A percentile compares a stretch with the other conserved stretches of the same genome.
phyloP scores from a whole-genome alignment of 768 basidiomycete genomes.

The Paxillus ammoniavirescens region DNA sequence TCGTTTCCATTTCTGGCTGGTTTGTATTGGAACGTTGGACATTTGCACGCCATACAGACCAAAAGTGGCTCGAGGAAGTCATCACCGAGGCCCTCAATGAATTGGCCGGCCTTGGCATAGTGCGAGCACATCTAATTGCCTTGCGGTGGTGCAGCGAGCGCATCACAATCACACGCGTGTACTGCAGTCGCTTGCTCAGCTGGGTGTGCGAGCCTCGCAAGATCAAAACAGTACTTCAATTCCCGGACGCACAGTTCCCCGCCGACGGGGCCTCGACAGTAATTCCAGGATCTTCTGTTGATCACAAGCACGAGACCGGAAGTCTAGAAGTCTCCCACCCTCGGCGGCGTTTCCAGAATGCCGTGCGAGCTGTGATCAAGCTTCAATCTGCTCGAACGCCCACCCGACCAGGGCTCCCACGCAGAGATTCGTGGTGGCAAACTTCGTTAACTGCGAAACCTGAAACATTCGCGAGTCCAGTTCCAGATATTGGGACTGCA shows the following conservation, averaged over 20 bases:
- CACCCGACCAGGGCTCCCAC: conserved; percentile 22
- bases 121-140: conserved; percentile 22
- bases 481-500: conserved; percentile 13
- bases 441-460: conserved; percentile 2
- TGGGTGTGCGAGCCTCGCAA: conserved; percentile 10
- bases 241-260: neutral
- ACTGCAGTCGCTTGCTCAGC: conserved; percentile 9
- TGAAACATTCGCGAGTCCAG: conserved; percentile 12
- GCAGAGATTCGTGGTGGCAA: conserved; percentile 28
- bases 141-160: conserved; percentile 23
- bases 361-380: conserved; percentile 44
- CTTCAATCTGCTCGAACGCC: conserved; percentile 28
- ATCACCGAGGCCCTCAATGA: conserved; percentile 23
- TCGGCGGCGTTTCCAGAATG: conserved; percentile 36
- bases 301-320: conserved; percentile 6
- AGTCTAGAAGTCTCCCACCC: conserved; percentile 22
- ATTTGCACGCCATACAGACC: conserved; percentile 42
- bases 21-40: conserved; percentile 49
- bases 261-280: conserved; percentile 3
- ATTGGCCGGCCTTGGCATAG: conserved; percentile 18
- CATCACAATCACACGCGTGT: conserved; percentile 6
- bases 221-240: neutral
- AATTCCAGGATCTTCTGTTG: neutral
- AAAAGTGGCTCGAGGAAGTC: conserved; percentile 46
- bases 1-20: conserved; percentile 50